Base-by-base conservation (phyloP, 2,329 filamentous ascomycete species). In the Pseudofabraea citricarpa region DNA sequence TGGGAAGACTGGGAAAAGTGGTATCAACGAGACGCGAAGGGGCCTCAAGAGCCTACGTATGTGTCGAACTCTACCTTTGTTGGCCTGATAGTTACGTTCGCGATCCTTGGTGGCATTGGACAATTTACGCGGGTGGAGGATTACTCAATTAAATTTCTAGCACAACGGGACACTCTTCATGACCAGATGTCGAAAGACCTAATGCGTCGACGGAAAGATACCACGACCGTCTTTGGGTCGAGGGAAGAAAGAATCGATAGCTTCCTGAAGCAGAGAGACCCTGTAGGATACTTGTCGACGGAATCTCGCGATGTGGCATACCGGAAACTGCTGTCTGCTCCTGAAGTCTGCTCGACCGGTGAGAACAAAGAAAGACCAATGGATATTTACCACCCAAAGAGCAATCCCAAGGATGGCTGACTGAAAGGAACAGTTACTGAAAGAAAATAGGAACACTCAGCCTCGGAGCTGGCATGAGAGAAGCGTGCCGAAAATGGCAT, bases 1-100 rank as follows among this genome's bases (percentile, higher is more conserved):
- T 98, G 93, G 93, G 93, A 98, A 62, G 93, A 98, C 63, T 96
- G 90, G 90, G 88, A 95, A 68, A 75, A 74, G 35, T 95, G 85
- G 83, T 77, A 87, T 55, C 71, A 79, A 24, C 64, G 71, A 58
- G 63, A 72, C 38, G 69, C 56, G 64, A 57, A 62, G 62, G 50
- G 68, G 65, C 50, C 42, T 51, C 77, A 79, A 54, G 66, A 73
- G 50, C 75, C 76, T 0, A 55, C 82, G 41, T 86, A 81, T 64
- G 81, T 91, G 66, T 87, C 85, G 46, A 95, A 95, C 58, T 79
- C 81, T 32, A 75, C 81, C 10, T 97, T 97, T 59, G 77, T 84
- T 6, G 70, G 78, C 5, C 64, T 95, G n/a, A 68, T 97, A 3
- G 68, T 88, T 22, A 65, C 83, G 3, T 72, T 90, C 26, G 78